phyloP scores from a whole-genome alignment of 495 filamentous ascomycete species.

The Aspergillus ellipticus region DNA sequence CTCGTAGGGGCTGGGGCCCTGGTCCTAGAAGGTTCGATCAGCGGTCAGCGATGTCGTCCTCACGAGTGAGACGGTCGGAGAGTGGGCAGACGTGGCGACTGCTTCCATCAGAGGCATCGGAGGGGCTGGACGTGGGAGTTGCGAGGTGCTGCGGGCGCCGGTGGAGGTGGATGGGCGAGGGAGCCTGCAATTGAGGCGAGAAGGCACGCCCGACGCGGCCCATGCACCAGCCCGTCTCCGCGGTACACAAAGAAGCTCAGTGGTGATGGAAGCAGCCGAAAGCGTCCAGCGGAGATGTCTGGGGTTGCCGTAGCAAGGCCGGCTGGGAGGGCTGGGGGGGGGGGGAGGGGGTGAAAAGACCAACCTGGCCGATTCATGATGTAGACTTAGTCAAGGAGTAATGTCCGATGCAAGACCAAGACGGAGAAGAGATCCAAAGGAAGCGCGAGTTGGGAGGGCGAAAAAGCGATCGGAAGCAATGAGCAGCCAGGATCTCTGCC shows the following conservation, averaged over 20 bases:
- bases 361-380: constrained; percentile 45
- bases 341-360: constrained; percentile 25
- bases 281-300: not conserved
- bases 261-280: constrained; percentile 3
- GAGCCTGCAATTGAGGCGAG: constrained; percentile 25
- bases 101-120: constrained; percentile 13
- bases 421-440: constrained; percentile 5
- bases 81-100: constrained; percentile 7
- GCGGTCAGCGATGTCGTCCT: constrained; percentile 27
- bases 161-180: constrained; percentile 18
- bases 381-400: not conserved
- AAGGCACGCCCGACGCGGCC: not conserved
- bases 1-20: constrained; percentile 64
- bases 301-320: constrained; percentile 7
- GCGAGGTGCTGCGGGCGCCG: constrained; percentile 29
- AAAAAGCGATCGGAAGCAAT: constrained; percentile 17
- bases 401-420: not conserved
- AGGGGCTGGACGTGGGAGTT: constrained; percentile 15
- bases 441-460: constrained; percentile 7
- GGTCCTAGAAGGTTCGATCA: constrained; percentile 45
- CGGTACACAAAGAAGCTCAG: not conserved
- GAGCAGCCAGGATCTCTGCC: constrained; percentile 26
- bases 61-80: not conserved
- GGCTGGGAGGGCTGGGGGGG: constrained; percentile 12
- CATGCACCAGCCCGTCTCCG: not conserved